Evolutionary conservation across 2,329 filamentous ascomycete genomes (phyloP).

Genomic region (Aureobasidium mangrovei): DNA sequence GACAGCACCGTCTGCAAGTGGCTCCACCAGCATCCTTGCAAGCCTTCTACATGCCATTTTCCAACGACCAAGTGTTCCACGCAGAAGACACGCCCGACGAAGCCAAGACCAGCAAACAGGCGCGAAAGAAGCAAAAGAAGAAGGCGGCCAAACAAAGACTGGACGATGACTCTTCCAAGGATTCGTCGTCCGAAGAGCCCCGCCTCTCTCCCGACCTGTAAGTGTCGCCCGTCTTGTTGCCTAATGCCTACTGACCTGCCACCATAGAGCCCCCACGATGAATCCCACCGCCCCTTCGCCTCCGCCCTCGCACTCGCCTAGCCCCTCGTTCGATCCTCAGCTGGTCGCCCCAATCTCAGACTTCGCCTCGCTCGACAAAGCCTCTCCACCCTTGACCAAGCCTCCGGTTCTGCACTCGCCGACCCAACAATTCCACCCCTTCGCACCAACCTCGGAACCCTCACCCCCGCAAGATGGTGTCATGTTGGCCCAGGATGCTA

Average conservation of each 20-base stretch:
- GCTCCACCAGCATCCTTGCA: not conserved
- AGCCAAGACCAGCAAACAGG: slow-evolving; percentile 10
- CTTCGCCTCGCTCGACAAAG: not conserved
- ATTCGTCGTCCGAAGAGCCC: slow-evolving; percentile 14
- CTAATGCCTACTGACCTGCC: not conserved
- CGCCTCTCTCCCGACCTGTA: slow-evolving; percentile 14
- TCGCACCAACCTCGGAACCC: slow-evolving; percentile 4
- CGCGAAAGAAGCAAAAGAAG: slow-evolving; percentile 17
- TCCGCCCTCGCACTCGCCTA: slow-evolving; percentile 7
- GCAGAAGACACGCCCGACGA: slow-evolving; percentile 16
- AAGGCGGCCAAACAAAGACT: slow-evolving; percentile 15
- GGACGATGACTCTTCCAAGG: slow-evolving; percentile 12
- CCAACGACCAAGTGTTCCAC: slow-evolving; percentile 16
- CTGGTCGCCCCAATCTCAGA: not conserved
- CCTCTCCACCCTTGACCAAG: not conserved
- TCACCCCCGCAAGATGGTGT: slow-evolving; percentile 14
- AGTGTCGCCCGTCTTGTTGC: not conserved
- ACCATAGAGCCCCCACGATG: slow-evolving; percentile 9
- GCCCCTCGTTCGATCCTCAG: not conserved
- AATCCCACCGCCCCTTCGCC: slow-evolving; percentile 7
- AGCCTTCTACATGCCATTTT: slow-evolving; percentile 16
- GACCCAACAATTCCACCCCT: not conserved
- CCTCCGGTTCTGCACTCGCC: not conserved
- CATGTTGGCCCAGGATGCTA: not conserved
- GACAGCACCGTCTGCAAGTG: slow-evolving; percentile 8